A percentile compares a stretch with the other conserved stretches of the same genome.
These are phyloP conservation scores for Lantana camara DNA, from an alignment of 257 asterid species.

Conservation along the genomic window DNA sequence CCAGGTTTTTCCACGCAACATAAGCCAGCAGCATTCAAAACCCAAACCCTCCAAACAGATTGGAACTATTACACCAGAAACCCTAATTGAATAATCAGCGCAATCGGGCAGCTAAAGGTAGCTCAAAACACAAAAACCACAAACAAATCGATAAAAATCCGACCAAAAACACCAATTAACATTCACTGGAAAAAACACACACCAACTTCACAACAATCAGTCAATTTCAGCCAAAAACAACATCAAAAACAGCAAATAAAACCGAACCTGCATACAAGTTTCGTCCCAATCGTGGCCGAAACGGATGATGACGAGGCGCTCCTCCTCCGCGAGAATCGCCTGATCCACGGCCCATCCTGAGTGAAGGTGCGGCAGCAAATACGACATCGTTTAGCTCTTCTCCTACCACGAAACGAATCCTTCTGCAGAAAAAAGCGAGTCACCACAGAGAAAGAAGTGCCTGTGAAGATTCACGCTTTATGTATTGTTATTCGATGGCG, in stretches of 20 bases:
- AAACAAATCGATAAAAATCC: neutral
- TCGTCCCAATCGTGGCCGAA: constrained; percentile 98
- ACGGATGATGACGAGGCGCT: constrained; percentile 89
- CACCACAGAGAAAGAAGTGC: neutral
- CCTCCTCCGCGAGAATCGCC: constrained; percentile 94
- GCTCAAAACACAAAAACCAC: neutral
- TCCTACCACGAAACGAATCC: constrained; percentile 15
- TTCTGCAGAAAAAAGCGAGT: neutral
- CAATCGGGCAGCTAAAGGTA: neutral
- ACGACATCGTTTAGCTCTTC: constrained; percentile 62
- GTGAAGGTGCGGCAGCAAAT: constrained; percentile 85
- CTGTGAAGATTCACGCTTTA: neutral
- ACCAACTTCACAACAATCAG: neutral
- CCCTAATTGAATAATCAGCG: constrained; percentile 12
- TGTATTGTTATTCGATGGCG: neutral
- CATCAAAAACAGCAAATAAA: neutral
- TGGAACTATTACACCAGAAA: neutral
- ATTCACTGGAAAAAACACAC: neutral
- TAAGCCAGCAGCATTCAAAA: neutral
- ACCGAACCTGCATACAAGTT: constrained; percentile 88
- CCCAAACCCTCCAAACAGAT: constrained; percentile 11
- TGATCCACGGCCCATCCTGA: constrained; percentile 98
- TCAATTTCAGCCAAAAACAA: neutral
- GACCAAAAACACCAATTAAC: neutral
- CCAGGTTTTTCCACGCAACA: neutral